Evolutionary conservation across 2,329 filamentous ascomycete species (phyloP).

Genomic region (Phialemonium atrogriseum): DNA sequence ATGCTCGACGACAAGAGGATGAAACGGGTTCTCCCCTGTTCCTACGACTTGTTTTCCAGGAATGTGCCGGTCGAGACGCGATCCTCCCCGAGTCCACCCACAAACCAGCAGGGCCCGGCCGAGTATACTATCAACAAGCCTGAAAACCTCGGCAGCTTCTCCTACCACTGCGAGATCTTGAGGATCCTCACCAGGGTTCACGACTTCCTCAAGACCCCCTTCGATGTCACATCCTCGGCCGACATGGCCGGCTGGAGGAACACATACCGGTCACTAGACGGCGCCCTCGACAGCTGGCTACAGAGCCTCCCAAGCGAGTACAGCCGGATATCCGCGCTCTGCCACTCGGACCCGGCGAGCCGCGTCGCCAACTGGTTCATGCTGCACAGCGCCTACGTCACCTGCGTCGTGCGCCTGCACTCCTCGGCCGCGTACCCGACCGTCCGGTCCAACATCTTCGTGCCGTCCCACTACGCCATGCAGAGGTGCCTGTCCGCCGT

Average conservation of each 20-base stretch:
- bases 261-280: constrained; percentile 29
- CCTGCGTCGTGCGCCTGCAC: constrained; percentile 33
- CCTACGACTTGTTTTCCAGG: constrained; percentile 34
- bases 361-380: constrained; percentile 39
- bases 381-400: constrained; percentile 36
- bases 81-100: constrained; percentile 15
- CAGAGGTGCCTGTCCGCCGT: constrained; percentile 35
- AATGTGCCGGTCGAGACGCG: constrained; percentile 34
- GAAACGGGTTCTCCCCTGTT: constrained; percentile 31
- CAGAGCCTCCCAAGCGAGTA: constrained; percentile 35
- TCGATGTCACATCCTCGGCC: constrained; percentile 28
- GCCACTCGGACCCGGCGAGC: constrained; percentile 35
- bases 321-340: constrained; percentile 34
- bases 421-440: constrained; percentile 34
- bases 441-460: constrained; percentile 29
- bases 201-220: constrained; percentile 29
- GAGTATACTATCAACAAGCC: constrained; percentile 22
- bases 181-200: constrained; percentile 33
- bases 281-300: constrained; percentile 30
- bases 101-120: neutral
- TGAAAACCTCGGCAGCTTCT: constrained; percentile 35
- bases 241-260: constrained; percentile 32
- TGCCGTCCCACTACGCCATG: constrained; percentile 35
- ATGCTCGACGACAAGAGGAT: constrained; percentile 30
- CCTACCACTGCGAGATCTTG: constrained; percentile 36